A percentile compares a stretch with the other conserved stretches of the same genome.
phyloP scores from a whole-genome alignment of 2,329 filamentous ascomycete genomes.

The Fusarium piperis region DNA sequence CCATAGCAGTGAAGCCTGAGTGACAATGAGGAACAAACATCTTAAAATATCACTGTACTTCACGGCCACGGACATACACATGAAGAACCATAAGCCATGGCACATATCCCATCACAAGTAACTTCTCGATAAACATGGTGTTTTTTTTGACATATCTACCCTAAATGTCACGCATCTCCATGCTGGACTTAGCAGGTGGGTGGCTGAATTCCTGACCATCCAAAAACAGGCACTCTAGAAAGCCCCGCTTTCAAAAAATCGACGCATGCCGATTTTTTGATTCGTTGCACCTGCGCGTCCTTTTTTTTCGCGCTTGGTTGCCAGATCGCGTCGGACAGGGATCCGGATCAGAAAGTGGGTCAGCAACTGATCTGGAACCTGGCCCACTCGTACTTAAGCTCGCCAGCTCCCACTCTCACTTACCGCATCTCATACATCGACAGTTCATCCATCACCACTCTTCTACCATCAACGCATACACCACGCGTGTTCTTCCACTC shows the following conservation, averaged over 20 bases:
- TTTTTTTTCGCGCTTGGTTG: conserved; percentile 23
- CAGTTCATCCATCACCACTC: conserved; percentile 28
- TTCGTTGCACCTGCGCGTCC: conserved; percentile 15
- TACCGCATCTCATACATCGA: conserved; percentile 14
- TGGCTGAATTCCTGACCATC: conserved; percentile 1
- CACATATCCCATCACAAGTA: neutral
- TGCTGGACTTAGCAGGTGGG: neutral
- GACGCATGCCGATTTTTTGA: conserved; percentile 26
- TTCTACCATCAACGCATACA: conserved; percentile 16
- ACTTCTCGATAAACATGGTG: neutral
- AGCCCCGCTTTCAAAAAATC: conserved; percentile 28
- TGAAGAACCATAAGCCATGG: neutral
- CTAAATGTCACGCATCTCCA: neutral
- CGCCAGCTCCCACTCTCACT: conserved; percentile 41
- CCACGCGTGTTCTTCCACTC: conserved; percentile 20
- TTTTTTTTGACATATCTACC: conserved; percentile 6
- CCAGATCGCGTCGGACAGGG: conserved; percentile 41
- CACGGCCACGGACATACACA: neutral
- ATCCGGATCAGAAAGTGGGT: conserved; percentile 31
- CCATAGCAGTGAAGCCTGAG: neutral
- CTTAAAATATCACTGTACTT: neutral
- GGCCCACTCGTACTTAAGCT: conserved; percentile 54
- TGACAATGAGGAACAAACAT: neutral
- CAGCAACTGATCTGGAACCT: conserved; percentile 50
- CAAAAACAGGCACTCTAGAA: neutral